Conservation (phyloP, 371 early-diverging fungal genomes). For the Mucor piriformis region DNA sequence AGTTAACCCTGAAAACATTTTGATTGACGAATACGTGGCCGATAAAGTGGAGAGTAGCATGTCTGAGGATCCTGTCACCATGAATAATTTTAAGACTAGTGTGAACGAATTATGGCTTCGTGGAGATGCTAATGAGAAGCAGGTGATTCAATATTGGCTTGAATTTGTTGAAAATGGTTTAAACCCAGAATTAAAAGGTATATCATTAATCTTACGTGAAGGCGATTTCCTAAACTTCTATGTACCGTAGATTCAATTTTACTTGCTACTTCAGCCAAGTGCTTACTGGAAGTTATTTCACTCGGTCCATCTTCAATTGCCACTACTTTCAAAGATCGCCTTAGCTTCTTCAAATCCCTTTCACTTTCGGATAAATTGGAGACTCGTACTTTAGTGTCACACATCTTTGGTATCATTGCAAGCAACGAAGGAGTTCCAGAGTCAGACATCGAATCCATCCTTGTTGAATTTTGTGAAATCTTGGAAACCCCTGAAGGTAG, state of each 20-base stretch:
- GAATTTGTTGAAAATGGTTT: constrained; percentile 61
- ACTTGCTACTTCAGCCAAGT: constrained; percentile 67
- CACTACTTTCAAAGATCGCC: constrained; percentile 55
- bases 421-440: constrained; percentile 52
- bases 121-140: constrained; percentile 34
- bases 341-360: constrained; percentile 68
- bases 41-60: constrained; percentile 59
- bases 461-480: constrained; percentile 45
- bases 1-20: constrained; percentile 50
- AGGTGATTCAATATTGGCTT: constrained; percentile 51
- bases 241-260: constrained; percentile 54
- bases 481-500: constrained; percentile 31
- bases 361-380: constrained; percentile 65
- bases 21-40: constrained; percentile 60
- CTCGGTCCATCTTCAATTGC: constrained; percentile 70
- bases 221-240: too few species aligned
- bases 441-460: constrained; percentile 40
- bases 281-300: constrained; percentile 75
- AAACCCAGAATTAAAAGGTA: constrained; percentile 44
- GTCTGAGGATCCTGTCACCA: constrained; percentile 42
- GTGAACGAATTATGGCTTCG: constrained; percentile 49
- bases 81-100: constrained; percentile 43
- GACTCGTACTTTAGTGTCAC: constrained; percentile 67
- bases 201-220: too few species aligned
- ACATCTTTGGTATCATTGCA: constrained; percentile 75